These are phyloP conservation scores for Xylariaceae sp. DNA, from an alignment of 2,329 filamentous ascomycete species.

Conservation along the genomic window DNA sequence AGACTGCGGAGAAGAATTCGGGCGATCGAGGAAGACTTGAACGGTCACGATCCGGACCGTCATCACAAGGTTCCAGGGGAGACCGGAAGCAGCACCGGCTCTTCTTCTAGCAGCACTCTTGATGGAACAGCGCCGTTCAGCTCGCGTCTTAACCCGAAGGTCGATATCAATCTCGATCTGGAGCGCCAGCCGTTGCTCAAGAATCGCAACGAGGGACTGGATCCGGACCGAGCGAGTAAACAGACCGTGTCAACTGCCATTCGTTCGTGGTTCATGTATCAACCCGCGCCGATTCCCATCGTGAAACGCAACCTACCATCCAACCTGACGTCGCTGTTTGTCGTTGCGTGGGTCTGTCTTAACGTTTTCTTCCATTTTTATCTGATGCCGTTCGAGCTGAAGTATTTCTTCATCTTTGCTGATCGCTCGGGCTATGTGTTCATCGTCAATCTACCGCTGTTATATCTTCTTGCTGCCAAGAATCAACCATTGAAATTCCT, in stretches of 20 bases:
- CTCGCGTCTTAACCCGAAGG: slow-evolving; percentile 16
- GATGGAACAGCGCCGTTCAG: slow-evolving; percentile 27
- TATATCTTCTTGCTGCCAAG: slow-evolving; percentile 65
- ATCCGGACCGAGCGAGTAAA: neutral
- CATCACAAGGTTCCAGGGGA: slow-evolving; percentile 9
- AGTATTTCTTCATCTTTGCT: slow-evolving; percentile 55
- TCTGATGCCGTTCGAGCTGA: slow-evolving; percentile 44
- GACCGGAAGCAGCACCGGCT: slow-evolving; percentile 20
- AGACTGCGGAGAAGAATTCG: slow-evolving; percentile 25
- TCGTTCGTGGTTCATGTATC: slow-evolving; percentile 48
- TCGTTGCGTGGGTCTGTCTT: slow-evolving; percentile 49
- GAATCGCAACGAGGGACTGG: neutral
- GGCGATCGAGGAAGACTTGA: slow-evolving; percentile 17
- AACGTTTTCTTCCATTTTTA: slow-evolving; percentile 60
- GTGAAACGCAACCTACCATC: slow-evolving; percentile 56
- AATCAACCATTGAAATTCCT: slow-evolving; percentile 61
- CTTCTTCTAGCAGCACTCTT: slow-evolving; percentile 36
- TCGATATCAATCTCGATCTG: slow-evolving; percentile 26
- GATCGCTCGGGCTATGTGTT: slow-evolving; percentile 56
- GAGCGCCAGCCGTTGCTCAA: slow-evolving; percentile 37
- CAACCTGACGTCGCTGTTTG: slow-evolving; percentile 53
- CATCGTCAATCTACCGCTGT: slow-evolving; percentile 46
- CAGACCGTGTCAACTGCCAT: slow-evolving; percentile 1
- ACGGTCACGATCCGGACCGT: neutral
- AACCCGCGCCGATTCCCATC: slow-evolving; percentile 55